These are phyloP conservation scores for Chrysosporium queenslandicum DNA, from an alignment of 2,329 filamentous ascomycete species.

Conservation along the genomic window DNA sequence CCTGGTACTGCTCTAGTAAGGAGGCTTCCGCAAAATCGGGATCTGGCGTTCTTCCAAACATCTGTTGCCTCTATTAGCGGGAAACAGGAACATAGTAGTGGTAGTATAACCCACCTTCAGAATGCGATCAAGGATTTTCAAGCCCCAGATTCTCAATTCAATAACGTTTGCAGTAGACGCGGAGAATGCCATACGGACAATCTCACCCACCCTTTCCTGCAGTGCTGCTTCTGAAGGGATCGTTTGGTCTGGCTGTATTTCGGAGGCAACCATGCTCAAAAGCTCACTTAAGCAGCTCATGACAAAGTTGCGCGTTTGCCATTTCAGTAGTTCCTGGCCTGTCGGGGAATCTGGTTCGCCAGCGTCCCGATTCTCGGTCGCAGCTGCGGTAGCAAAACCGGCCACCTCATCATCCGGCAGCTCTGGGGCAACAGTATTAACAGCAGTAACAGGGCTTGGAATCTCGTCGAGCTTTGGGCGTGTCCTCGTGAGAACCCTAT, in stretches of 20 bases:
- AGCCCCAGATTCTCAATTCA: slow-evolving; percentile 76
- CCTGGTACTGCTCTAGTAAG: slow-evolving; percentile 93
- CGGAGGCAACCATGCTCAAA: slow-evolving; percentile 66
- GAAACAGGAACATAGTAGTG: neutral
- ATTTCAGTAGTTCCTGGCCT: slow-evolving; percentile 79
- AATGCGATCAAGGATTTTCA: slow-evolving; percentile 88
- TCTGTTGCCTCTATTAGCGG: slow-evolving; percentile 35
- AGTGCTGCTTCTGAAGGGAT: slow-evolving; percentile 67
- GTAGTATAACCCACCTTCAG: slow-evolving; percentile 49
- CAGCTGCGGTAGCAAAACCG: slow-evolving; percentile 73
- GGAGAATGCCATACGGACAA: slow-evolving; percentile 93
- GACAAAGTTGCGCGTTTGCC: slow-evolving; percentile 91
- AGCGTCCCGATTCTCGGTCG: slow-evolving; percentile 50
- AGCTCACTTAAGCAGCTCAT: slow-evolving; percentile 82
- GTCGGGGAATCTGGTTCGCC: slow-evolving; percentile 38
- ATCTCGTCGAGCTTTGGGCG: slow-evolving; percentile 53
- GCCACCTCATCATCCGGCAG: slow-evolving; percentile 93
- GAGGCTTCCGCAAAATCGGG: slow-evolving; percentile 97
- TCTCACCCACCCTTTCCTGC: slow-evolving; percentile 76
- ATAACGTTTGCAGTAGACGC: slow-evolving; percentile 90
- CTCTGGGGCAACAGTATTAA: slow-evolving; percentile 50
- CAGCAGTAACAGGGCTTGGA: slow-evolving; percentile 26
- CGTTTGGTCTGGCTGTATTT: slow-evolving; percentile 66
- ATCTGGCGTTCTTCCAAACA: slow-evolving; percentile 91
- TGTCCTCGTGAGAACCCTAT: slow-evolving; percentile 80